These are phyloP conservation scores for Lichenothelia convexa DNA, from an alignment of 495 filamentous ascomycete species.

Conservation along the genomic window DNA sequence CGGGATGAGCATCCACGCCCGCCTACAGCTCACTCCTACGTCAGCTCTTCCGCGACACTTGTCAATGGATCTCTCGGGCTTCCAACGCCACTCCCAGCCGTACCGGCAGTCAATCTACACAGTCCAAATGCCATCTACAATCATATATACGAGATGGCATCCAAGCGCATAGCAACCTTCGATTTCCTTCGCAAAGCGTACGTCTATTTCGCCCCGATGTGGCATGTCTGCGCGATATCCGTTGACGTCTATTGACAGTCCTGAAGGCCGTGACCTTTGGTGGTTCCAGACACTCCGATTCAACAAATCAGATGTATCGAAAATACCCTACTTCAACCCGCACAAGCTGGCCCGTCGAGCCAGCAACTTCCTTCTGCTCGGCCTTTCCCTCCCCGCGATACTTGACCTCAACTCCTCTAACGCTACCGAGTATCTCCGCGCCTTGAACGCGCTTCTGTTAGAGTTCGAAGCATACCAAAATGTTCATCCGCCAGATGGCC, in stretches of 20 bases:
- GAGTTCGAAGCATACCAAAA: slow-evolving; percentile 91
- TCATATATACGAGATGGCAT: slow-evolving; percentile 73
- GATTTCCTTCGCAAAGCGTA: slow-evolving; percentile 86
- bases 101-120: too few relatives aligned
- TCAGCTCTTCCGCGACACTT: background rate
- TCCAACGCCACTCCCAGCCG: slow-evolving; percentile 8
- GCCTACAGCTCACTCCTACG: slow-evolving; percentile 5
- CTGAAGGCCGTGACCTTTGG: slow-evolving; percentile 77
- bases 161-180: slow-evolving; percentile 89
- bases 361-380: slow-evolving; percentile 83
- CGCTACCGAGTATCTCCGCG: slow-evolving; percentile 66
- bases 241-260: background rate
- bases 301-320: slow-evolving; percentile 58
- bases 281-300: slow-evolving; percentile 97
- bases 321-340: slow-evolving; percentile 68
- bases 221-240: background rate
- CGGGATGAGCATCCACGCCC: too few relatives aligned
- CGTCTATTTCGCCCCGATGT: slow-evolving; percentile 22
- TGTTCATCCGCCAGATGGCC: slow-evolving; percentile 60
- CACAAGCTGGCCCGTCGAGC: slow-evolving; percentile 69
- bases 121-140: slow-evolving; percentile 54
- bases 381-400: slow-evolving; percentile 73
- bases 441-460: slow-evolving; percentile 64
- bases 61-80: slow-evolving; percentile 3
- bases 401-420: slow-evolving; percentile 66